Conservation (phyloP, 441 rosid genomes). For the Pelargonium fulgidum region DNA sequence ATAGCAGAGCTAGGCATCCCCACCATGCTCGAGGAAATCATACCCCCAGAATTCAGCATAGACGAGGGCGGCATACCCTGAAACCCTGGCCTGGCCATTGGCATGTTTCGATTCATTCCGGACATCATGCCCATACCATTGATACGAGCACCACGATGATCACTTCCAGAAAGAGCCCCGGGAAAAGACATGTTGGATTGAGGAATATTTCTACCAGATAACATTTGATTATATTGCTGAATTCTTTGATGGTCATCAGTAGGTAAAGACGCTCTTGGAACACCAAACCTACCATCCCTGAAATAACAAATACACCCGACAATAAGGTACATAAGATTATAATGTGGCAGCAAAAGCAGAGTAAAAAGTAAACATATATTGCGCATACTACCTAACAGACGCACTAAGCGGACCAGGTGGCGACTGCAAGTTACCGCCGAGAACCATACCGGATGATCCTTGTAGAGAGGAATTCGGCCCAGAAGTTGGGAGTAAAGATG, state of each 20-base stretch:
- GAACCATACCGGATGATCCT: constrained; percentile 57
- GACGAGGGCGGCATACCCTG: constrained; percentile 73
- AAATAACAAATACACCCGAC: constrained; percentile 15
- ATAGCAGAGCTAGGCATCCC: constrained; percentile 65
- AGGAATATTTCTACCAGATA: constrained; percentile 60
- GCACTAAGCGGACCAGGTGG: constrained; percentile 57
- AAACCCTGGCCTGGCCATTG: constrained; percentile 73
- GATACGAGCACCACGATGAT: constrained; percentile 51
- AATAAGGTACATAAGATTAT: constrained; percentile 15
- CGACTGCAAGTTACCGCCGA: constrained; percentile 50
- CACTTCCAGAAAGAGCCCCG: constrained; percentile 62
- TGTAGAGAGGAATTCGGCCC: constrained; percentile 58
- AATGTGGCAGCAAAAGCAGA: constrained; percentile 14
- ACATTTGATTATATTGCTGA: constrained; percentile 67
- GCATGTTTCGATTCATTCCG: constrained; percentile 68
- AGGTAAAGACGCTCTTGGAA: constrained; percentile 64
- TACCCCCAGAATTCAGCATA: constrained; percentile 52
- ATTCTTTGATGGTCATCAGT: constrained; percentile 77
- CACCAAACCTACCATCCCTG: constrained; percentile 77
- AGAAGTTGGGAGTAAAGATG: constrained; percentile 54
- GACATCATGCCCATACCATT: constrained; percentile 62
- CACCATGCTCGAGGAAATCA: constrained; percentile 63
- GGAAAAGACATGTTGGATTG: constrained; percentile 69
- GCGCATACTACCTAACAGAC: constrained; percentile 57
- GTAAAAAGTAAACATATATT: constrained; percentile 19